Percentiles rank a stretch among this genome's conserved stretches.
Evolutionary conservation across 768 basidiomycete genomes (phyloP).

Genomic region (Tricholoma hemisulphureum): DNA sequence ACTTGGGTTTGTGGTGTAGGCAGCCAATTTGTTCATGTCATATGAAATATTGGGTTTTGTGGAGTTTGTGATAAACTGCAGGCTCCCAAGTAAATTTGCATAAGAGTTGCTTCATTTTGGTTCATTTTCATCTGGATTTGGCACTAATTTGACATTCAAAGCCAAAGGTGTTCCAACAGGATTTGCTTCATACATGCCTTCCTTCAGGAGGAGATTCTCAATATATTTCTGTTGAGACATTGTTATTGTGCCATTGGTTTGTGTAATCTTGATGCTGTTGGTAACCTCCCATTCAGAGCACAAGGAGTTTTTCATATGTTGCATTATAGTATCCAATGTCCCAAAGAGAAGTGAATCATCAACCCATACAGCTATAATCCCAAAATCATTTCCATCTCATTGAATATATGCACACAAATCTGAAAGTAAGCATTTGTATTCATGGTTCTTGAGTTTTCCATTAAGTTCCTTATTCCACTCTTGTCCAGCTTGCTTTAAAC

Average conservation of each 20-base stretch:
- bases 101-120: background rate
- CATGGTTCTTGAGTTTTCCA: conserved; percentile 13
- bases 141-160: background rate
- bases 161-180: background rate
- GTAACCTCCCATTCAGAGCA: background rate
- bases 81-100: background rate
- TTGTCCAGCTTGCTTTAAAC: conserved; percentile 6
- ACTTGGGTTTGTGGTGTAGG: background rate
- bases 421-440: conserved; percentile 13
- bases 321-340: background rate
- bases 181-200: background rate
- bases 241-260: background rate
- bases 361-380: conserved; percentile 27
- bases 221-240: background rate
- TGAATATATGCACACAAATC: conserved; percentile 11
- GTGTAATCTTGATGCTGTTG: background rate
- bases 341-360: conserved; percentile 26
- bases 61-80: background rate
- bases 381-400: background rate
- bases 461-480: conserved; percentile 30
- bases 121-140: background rate
- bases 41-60: background rate
- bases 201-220: background rate
- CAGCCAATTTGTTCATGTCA: background rate
- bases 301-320: background rate